These are phyloP conservation scores for Fusarium marasasianum DNA, from an alignment of 2,329 filamentous ascomycete species.

Conservation along the genomic window DNA sequence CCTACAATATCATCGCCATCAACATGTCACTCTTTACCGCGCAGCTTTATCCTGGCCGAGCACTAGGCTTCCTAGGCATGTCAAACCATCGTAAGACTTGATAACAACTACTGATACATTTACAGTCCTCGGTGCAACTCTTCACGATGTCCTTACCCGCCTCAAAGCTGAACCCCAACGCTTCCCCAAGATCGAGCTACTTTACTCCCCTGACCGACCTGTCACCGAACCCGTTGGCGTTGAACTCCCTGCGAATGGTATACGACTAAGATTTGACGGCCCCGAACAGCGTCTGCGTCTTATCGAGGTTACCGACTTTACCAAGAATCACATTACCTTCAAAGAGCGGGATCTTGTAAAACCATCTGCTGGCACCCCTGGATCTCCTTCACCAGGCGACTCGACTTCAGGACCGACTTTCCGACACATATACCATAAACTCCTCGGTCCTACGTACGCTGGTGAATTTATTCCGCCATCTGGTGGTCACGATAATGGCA, in stretches of 20 bases:
- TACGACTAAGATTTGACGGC: slow-evolving; percentile 92
- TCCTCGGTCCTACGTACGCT: slow-evolving; percentile 93
- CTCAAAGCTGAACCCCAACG: slow-evolving; percentile 86
- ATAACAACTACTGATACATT: neutral
- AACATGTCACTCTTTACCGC: slow-evolving; percentile 63
- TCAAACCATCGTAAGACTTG: slow-evolving; percentile 20
- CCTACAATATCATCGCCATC: slow-evolving; percentile 1
- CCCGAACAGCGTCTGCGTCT: slow-evolving; percentile 90
- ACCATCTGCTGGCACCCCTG: slow-evolving; percentile 54
- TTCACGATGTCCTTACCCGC: slow-evolving; percentile 88
- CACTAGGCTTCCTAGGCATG: slow-evolving; percentile 68
- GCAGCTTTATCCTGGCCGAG: slow-evolving; percentile 73
- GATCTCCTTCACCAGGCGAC: slow-evolving; percentile 47
- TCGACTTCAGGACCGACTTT: slow-evolving; percentile 74
- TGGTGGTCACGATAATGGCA: slow-evolving; percentile 67
- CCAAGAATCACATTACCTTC: slow-evolving; percentile 84
- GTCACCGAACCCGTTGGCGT: slow-evolving; percentile 79
- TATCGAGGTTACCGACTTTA: slow-evolving; percentile 91
- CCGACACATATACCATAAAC: slow-evolving; percentile 87
- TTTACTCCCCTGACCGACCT: slow-evolving; percentile 80
- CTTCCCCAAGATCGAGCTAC: slow-evolving; percentile 84
- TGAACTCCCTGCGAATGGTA: slow-evolving; percentile 82
- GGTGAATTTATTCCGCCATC: slow-evolving; percentile 85
- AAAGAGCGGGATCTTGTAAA: slow-evolving; percentile 82
- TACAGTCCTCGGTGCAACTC: slow-evolving; percentile 86